Base-by-base conservation (phyloP, 352 stramenopile species). In the Phytophthora pseudosyringae region DNA sequence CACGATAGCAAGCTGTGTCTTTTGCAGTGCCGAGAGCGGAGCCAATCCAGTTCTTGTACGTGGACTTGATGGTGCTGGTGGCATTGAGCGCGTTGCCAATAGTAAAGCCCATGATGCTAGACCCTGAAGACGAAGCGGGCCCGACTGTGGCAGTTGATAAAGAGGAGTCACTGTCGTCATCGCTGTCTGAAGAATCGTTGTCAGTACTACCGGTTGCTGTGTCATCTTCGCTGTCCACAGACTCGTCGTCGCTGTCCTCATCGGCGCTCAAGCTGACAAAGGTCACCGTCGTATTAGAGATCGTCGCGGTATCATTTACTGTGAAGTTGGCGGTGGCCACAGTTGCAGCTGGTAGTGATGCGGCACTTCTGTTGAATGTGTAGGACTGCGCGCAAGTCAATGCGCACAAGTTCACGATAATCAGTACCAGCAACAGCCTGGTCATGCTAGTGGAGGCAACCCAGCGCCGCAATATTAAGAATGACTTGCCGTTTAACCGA, bases 31-130 rank as follows among this genome's bases (percentile, higher is more conserved):
- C 48, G 11, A 77, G 55, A 16, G 50, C 44, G 6, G 59, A 60
- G 35, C 64, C 71, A 8, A 80, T 57, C 73, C 73, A 80, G 50
- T 80, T 80, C 38, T 49, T 74, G 55, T 77, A 68, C 0, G 53
- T 71, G 25, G 64, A 74, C 55, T 67, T 54, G 35, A 69, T 71
- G 9, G 69, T 74, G 18, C 64, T 77, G 32, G 56, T 68, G 11
- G 46, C 59, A 35, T 59, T 71, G 26, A 73, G 41, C 1, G 29
- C 47, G 18, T 59, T 59, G 13, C 52, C 52, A 35, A 65, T 51
- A 15, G 39, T 59, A 33, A 64, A 64, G 3, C 35, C 43, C 29
- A n/a, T 18, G 9, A 28, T 47, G 3, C 21, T 52, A 11, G 46
- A 29, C 11, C 10, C 36, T 16, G 11, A 33, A 60, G 29, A 21